These are phyloP conservation scores for Candida sojae DNA, from an alignment of 1,139 yeast species.

Conservation along the genomic window DNA sequence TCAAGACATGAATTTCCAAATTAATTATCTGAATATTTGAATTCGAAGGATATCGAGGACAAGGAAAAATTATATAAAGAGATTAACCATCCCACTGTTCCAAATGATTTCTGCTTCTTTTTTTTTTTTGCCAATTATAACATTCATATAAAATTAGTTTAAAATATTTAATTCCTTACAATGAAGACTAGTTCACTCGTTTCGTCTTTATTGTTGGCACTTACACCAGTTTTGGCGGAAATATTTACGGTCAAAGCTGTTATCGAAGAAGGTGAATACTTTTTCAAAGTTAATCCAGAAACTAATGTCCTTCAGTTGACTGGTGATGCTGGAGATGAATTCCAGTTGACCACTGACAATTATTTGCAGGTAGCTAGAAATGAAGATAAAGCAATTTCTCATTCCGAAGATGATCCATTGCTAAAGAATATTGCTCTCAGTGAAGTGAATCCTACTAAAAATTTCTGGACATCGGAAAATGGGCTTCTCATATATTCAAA, in stretches of 20 bases:
- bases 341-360: not conserved
- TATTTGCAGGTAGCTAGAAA: not conserved
- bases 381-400: not conserved
- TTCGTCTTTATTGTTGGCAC: not conserved
- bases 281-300: not conserved
- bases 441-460: not conserved
- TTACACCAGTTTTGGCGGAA: not conserved
- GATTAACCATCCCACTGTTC: no score
- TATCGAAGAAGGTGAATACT: not conserved
- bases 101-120: not conserved
- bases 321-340: not conserved
- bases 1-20: no score
- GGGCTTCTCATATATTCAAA: not conserved
- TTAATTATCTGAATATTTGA: no score
- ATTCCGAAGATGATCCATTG: not conserved
- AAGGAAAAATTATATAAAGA: no score
- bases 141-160: not conserved
- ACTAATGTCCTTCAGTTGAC: not conserved
- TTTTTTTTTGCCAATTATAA: not conserved
- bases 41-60: no score
- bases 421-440: not conserved
- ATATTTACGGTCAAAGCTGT: not conserved
- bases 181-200: slow-evolving; percentile 2
- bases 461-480: not conserved
- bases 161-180: not conserved